A percentile compares a stretch with the other conserved stretches of the same genome.
phyloP scores from a whole-genome alignment of 306 rosid genomes.

The Quercus mongolica region DNA sequence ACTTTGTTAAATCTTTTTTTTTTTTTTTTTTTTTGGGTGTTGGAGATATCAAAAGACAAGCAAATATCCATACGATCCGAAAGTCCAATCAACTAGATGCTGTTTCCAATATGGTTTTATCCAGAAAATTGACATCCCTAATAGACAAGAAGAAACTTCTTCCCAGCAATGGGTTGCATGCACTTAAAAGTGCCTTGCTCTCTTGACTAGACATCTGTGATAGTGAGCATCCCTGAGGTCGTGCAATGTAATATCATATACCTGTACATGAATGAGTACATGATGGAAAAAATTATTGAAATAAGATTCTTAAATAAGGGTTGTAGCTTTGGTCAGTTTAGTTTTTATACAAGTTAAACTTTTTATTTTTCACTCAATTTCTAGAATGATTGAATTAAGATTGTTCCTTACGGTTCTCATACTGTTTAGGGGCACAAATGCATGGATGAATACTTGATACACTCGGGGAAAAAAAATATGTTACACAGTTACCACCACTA shows the following conservation, averaged over 20 bases:
- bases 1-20: too few relatives aligned
- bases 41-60: neutral
- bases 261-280: neutral
- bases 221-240: neutral
- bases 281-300: too few relatives aligned
- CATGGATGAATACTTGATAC: too few relatives aligned
- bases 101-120: neutral
- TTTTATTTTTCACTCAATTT: neutral
- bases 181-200: neutral
- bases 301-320: too few relatives aligned
- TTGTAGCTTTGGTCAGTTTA: too few relatives aligned
- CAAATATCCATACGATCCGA: neutral
- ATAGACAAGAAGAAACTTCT: constrained; percentile 1
- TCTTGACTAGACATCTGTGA: neutral
- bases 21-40: too few relatives aligned
- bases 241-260: neutral
- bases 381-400: too few relatives aligned
- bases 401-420: neutral
- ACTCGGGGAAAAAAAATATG: neutral
- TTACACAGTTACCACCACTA: neutral
- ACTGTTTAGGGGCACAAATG: too few relatives aligned
- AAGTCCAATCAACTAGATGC: neutral
- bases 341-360: neutral
- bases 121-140: neutral
- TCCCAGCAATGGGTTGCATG: neutral